These are phyloP conservation scores for Saprolegnia diclina DNA, from an alignment of 352 stramenopile species.

Conservation along the genomic window DNA sequence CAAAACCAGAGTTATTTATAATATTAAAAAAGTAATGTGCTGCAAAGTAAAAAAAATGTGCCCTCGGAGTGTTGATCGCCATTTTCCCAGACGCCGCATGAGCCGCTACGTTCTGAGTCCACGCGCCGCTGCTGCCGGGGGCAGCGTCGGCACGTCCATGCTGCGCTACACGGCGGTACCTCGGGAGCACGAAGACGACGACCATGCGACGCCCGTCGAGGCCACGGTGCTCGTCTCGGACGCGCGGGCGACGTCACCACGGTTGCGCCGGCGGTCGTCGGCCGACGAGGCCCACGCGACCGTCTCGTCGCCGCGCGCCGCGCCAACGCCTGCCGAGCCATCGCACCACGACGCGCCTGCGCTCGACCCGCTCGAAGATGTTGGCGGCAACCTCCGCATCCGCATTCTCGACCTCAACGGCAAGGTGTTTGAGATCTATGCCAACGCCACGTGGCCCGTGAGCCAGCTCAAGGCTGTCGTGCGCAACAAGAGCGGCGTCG, in stretches of 20 bases:
- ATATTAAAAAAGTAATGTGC: background rate
- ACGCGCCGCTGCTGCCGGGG: background rate
- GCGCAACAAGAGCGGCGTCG: conserved; percentile 63
- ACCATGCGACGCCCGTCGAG: background rate
- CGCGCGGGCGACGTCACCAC: background rate
- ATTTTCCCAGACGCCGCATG: conserved; percentile 4
- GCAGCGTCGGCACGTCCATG: background rate
- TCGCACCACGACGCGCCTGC: background rate
- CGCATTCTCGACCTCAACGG: conserved; percentile 80
- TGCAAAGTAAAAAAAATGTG: background rate
- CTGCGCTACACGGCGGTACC: conserved; percentile 9
- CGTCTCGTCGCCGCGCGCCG: background rate
- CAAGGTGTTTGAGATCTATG: conserved; percentile 77
- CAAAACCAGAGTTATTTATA: too few relatives aligned
- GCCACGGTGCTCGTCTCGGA: conserved; percentile 6
- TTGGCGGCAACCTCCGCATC: conserved; percentile 44
- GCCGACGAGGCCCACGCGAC: background rate
- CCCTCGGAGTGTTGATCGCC: background rate
- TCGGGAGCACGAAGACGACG: conserved; percentile 22
- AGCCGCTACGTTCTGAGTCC: conserved; percentile 21
- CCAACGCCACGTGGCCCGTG: conserved; percentile 60
- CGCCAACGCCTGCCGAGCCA: too few relatives aligned
- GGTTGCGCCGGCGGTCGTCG: conserved; percentile 3
- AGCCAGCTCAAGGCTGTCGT: conserved; percentile 62
- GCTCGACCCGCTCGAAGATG: conserved; percentile 16